Evolutionary conservation across 169 alveolate species (phyloP).

Genomic region (Cryptosporidium parvum): DNA sequence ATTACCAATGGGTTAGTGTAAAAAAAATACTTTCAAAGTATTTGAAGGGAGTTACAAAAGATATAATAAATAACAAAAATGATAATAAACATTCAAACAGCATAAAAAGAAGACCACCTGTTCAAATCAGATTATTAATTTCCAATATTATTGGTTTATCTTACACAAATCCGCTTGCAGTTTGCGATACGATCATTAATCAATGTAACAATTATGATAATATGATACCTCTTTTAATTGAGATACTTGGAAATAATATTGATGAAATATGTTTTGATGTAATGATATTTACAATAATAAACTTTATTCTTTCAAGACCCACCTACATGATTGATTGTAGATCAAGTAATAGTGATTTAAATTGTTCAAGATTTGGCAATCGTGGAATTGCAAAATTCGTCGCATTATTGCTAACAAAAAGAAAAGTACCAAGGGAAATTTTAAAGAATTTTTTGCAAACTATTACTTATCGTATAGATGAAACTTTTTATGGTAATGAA

Average conservation of each 20-base stretch:
- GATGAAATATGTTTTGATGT: slow-evolving; percentile 49
- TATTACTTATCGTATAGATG: slow-evolving; percentile 59
- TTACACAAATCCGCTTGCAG: slow-evolving; percentile 67
- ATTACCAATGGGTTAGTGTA: slow-evolving; percentile 29
- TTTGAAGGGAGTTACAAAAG: slow-evolving; percentile 66
- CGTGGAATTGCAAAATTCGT: slow-evolving; percentile 54
- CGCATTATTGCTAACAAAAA: slow-evolving; percentile 36
- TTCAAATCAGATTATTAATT: slow-evolving; percentile 39
- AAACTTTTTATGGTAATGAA: slow-evolving; percentile 14
- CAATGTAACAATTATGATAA: slow-evolving; percentile 72
- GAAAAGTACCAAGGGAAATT: slow-evolving; percentile 47
- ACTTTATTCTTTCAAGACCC: slow-evolving; percentile 43
- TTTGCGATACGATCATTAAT: slow-evolving; percentile 46
- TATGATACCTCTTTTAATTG: slow-evolving; percentile 70
- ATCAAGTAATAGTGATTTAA: slow-evolving; percentile 22
- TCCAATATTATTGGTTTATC: slow-evolving; percentile 51
- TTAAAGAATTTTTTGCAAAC: slow-evolving; percentile 37
- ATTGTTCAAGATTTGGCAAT: slow-evolving; percentile 32
- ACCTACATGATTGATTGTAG: slow-evolving; percentile 1
- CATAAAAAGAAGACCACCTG: slow-evolving; percentile 32
- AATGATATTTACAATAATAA: slow-evolving; percentile 49
- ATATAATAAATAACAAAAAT: slow-evolving; percentile 20
- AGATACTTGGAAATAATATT: slow-evolving; percentile 45
- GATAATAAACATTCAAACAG: slow-evolving; percentile 8
- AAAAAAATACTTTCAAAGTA: slow-evolving; percentile 46